phyloP scores from a whole-genome alignment of 2,329 filamentous ascomycete species.

The Scedosporium minutisporum region DNA sequence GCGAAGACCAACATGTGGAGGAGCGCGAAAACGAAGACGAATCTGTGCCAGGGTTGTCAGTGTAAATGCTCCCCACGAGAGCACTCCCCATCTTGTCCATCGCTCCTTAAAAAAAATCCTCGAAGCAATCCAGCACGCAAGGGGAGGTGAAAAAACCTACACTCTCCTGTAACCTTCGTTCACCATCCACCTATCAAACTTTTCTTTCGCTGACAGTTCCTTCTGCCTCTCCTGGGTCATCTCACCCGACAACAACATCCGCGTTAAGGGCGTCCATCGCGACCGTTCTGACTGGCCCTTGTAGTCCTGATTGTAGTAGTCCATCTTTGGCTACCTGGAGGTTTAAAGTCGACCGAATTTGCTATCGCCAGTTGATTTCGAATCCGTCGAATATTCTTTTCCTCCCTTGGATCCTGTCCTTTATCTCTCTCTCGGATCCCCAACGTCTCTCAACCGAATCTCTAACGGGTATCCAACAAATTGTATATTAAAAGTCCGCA shows the following conservation, averaged over 20 bases:
- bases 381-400: not conserved
- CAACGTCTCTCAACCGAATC: not conserved
- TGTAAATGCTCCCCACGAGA: not conserved
- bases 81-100: not conserved
- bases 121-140: not conserved
- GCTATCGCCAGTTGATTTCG: not conserved
- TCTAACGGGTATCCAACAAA: not conserved
- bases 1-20: slow-evolving; percentile 68
- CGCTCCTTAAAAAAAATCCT: too few species aligned
- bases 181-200: slow-evolving; percentile 80
- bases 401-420: not conserved
- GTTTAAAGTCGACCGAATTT: not conserved
- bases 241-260: slow-evolving; percentile 75
- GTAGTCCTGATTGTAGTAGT: slow-evolving; percentile 15
- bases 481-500: not conserved
- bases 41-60: slow-evolving; percentile 34
- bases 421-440: not conserved
- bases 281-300: slow-evolving; percentile 47
- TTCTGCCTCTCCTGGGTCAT: slow-evolving; percentile 67
- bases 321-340: slow-evolving; percentile 14
- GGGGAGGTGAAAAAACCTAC: slow-evolving; percentile 34
- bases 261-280: slow-evolving; percentile 73
- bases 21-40: slow-evolving; percentile 65
- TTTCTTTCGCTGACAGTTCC: slow-evolving; percentile 58
- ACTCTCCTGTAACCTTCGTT: slow-evolving; percentile 77